Percentiles rank a stretch among this genome's conserved stretches.
Conservation (phyloP, 768 basidiomycete genomes). For the Rhodotorula toruloides region DNA sequence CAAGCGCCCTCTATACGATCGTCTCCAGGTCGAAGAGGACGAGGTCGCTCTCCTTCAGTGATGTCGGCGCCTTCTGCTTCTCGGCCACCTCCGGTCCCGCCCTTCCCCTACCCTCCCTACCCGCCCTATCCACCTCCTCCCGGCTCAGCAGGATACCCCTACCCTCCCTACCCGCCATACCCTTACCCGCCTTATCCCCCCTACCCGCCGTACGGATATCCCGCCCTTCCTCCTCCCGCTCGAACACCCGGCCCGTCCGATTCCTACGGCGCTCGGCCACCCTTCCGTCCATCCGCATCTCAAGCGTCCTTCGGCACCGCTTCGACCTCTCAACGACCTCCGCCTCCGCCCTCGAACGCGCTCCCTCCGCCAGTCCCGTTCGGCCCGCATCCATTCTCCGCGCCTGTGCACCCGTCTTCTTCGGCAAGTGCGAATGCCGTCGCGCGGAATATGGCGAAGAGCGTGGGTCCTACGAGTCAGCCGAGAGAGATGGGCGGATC, state of each 20-base stretch:
- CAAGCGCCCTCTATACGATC: neutral
- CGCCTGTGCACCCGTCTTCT: neutral
- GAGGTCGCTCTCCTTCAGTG: neutral
- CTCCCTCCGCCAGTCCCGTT: neutral
- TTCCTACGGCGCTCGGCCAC: neutral
- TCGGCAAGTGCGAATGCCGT: neutral
- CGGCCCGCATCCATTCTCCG: neutral
- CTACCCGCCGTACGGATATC: neutral
- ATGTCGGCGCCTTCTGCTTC: too few relatives aligned
- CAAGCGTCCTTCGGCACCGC: neutral
- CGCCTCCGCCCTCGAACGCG: neutral
- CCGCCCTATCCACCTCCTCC: slow-evolving; percentile 3
- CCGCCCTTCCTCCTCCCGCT: neutral
- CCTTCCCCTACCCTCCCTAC: slow-evolving; percentile 1
- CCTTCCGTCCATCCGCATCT: neutral
- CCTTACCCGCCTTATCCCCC: slow-evolving; percentile 7
- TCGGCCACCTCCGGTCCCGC: neutral
- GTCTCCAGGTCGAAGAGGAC: neutral
- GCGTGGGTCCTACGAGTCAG: neutral
- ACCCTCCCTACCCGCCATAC: slow-evolving; percentile 9
- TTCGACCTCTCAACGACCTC: neutral
- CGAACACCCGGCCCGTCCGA: neutral
- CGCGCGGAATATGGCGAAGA: neutral
- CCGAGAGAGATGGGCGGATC: neutral
- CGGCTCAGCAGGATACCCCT: neutral